Percentiles rank a stretch among this genome's conserved stretches.
Evolutionary conservation across 176 grass and related monocot species (phyloP).

Genomic region (Triticum urartu): DNA sequence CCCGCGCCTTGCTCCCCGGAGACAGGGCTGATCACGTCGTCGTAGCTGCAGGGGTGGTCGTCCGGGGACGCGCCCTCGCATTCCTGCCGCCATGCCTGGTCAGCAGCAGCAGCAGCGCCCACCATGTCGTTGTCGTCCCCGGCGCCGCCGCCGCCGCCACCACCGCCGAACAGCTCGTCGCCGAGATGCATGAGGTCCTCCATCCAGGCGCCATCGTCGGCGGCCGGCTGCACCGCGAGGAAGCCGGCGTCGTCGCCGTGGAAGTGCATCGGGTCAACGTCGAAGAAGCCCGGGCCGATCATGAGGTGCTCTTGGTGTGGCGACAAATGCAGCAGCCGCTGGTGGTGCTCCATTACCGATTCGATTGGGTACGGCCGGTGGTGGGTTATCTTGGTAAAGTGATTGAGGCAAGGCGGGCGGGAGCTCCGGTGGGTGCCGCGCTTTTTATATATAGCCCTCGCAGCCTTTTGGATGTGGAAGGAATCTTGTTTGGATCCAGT

Average conservation of each 20-base stretch:
- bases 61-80: constrained; percentile 1
- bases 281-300: constrained; percentile 19
- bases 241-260: not conserved
- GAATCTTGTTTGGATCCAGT: not conserved
- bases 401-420: not conserved
- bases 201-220: constrained; percentile 28
- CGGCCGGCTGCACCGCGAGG: not conserved
- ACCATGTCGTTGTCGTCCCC: not conserved
- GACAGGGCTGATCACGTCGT: constrained; percentile 26
- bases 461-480: not conserved
- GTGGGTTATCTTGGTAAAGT: not conserved
- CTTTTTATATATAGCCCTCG: not conserved
- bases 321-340: too few species aligned
- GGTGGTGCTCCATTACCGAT: constrained; percentile 5
- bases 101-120: not conserved
- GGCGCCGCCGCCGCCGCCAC: not conserved
- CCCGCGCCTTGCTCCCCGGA: not conserved
- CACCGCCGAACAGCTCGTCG: constrained; percentile 25
- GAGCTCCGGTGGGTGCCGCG: not conserved
- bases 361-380: not conserved
- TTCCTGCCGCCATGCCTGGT: not conserved
- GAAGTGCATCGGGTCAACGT: not conserved
- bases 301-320: constrained; percentile 18
- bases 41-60: constrained; percentile 5
- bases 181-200: constrained; percentile 58